A percentile compares a stretch with the other conserved stretches of the same genome.
Conservation (phyloP, 768 basidiomycete genomes). For the Kwoniella pini region DNA sequence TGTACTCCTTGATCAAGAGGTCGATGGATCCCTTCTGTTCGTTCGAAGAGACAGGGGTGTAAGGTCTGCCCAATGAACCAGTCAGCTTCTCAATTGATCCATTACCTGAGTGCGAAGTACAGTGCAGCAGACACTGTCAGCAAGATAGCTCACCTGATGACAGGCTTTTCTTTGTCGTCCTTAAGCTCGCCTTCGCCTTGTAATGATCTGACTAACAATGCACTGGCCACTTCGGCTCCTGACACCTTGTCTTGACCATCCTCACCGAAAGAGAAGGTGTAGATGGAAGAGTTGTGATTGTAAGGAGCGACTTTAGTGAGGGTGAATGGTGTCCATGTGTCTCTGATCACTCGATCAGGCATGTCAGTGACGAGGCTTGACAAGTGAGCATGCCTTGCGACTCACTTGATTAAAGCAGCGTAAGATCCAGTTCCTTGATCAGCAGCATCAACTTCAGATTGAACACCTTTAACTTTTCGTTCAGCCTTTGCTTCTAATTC, state of each 20-base stretch:
- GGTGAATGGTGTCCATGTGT: slow-evolving; percentile 64
- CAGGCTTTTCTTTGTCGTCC: slow-evolving; percentile 73
- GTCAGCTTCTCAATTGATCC: neutral
- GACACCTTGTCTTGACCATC: slow-evolving; percentile 38
- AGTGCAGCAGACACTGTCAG: too few relatives aligned
- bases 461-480: slow-evolving; percentile 11
- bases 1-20: slow-evolving; percentile 76
- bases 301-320: slow-evolving; percentile 75
- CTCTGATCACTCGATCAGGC: slow-evolving; percentile 22
- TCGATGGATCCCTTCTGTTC: slow-evolving; percentile 72
- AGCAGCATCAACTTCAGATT: slow-evolving; percentile 19
- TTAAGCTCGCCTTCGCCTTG: slow-evolving; percentile 38
- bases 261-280: slow-evolving; percentile 71
- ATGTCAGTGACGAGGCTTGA: neutral
- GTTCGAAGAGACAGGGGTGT: slow-evolving; percentile 84
- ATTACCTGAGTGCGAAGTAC: too few relatives aligned
- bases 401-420: slow-evolving; percentile 23
- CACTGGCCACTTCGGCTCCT: slow-evolving; percentile 48
- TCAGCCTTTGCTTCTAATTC: slow-evolving; percentile 22
- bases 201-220: slow-evolving; percentile 68
- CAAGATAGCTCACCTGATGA: slow-evolving; percentile 60
- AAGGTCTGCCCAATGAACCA: slow-evolving; percentile 59
- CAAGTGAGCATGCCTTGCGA: neutral
- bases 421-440: slow-evolving; percentile 11
- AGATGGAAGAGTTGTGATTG: slow-evolving; percentile 90